Evolutionary conservation across 306 rosid genomes (phyloP).

Genomic region (Senna siamea): DNA sequence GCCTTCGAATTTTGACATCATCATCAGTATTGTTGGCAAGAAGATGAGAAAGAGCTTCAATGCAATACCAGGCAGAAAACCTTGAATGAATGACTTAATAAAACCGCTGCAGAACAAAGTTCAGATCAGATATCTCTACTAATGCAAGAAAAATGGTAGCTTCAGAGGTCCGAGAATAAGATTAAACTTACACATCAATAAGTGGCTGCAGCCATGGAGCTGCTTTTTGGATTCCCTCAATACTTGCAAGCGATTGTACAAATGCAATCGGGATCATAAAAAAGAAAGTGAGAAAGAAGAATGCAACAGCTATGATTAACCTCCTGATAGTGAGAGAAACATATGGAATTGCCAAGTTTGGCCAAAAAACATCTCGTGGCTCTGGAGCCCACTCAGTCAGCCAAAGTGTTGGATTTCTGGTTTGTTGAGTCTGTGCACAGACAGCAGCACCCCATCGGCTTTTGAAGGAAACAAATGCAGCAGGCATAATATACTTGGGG

Average conservation of each 20-base stretch:
- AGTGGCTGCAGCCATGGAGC: constrained; percentile 71
- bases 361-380: constrained; percentile 93
- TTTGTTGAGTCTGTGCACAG: constrained; percentile 99
- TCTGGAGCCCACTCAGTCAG: constrained; percentile 97
- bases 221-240: constrained; percentile 77
- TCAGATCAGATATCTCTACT: constrained; percentile 27
- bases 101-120: constrained; percentile 57
- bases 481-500: constrained; percentile 76
- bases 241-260: constrained; percentile 88
- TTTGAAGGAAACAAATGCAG: constrained; percentile 95
- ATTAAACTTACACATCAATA: constrained; percentile 54
- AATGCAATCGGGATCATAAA: constrained; percentile 94
- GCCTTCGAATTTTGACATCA: constrained; percentile 98
- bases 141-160: constrained; percentile 8
- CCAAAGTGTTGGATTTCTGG: constrained; percentile 89
- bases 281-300: constrained; percentile 97
- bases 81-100: constrained; percentile 78
- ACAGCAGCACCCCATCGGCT: constrained; percentile 98
- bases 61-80: constrained; percentile 91
- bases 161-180: constrained; percentile 38
- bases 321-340: constrained; percentile 78
- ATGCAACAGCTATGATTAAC: constrained; percentile 79
- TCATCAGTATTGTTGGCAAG: constrained; percentile 93
- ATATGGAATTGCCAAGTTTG: constrained; percentile 88
- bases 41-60: constrained; percentile 95